Base-by-base conservation (phyloP, 768 basidiomycete species). In the Paxillus rubicundulus region DNA sequence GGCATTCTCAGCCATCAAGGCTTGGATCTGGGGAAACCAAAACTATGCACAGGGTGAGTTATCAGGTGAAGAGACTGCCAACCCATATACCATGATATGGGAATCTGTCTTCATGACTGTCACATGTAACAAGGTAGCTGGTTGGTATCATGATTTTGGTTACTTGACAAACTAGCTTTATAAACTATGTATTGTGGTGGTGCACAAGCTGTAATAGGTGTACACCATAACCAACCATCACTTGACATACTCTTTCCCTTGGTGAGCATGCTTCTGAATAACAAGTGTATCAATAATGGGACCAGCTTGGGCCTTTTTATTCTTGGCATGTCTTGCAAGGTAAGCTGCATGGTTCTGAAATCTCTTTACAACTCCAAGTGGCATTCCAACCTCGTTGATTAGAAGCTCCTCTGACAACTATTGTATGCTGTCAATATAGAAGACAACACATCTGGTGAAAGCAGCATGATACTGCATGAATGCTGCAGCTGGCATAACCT, bases 51-150 rank as follows among this genome's bases (percentile, higher is more conserved):
- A 10, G 16, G 34, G 12, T 36, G 59, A 59, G 32, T 20, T 43
- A 12, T 40, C 28, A 10, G 34, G 45, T 36, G 21, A 20, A n/a
- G 14, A 24, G 1, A 28, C 18, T 28, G 48, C 45, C 45, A 58
- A 66, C 53, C 63, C 57, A n/a, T 64, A 63, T 51, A 32, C 28
- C 6, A 52, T 69, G 52, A 55, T 70, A 37, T 62, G 62, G 59
- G 55, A 63, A 18, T 62, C 61, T 49, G 64, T 70, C 10, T 67
- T 53, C 45, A 47, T 30, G 16, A 45, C 56, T 28, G 55, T 66
- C 18, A 66, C 63, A 5, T 33, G 59, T 9, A 50, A 55, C 39
- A 49, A 70, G 38, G 61, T 54, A 36, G 30, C 46, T 9, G 69
- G 69, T 17, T 70, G 65, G 69, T 70, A 54, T 51, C 12, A 34